Evolutionary conservation across 2,329 filamentous ascomycete species (phyloP).

Genomic region (Xylaria digitata): DNA sequence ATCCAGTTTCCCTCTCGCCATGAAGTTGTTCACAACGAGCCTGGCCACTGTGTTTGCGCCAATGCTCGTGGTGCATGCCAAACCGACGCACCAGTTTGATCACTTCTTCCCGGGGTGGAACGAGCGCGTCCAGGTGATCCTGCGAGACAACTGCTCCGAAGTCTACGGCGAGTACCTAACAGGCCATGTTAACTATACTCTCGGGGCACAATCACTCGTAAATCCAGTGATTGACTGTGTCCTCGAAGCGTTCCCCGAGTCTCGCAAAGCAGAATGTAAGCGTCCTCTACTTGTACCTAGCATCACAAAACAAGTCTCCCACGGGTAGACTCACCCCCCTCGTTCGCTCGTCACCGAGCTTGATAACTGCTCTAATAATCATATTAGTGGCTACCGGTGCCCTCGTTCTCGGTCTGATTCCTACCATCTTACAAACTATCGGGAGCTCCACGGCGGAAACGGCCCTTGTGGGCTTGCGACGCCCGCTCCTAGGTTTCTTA

Average conservation of each 20-base stretch:
- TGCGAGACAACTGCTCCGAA: slow-evolving; percentile 34
- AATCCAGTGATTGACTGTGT: slow-evolving; percentile 42
- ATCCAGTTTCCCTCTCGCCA: slow-evolving; percentile 4
- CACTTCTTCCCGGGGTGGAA: slow-evolving; percentile 39
- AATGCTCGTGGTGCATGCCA: slow-evolving; percentile 13
- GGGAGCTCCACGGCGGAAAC: slow-evolving; percentile 41
- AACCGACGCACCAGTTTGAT: slow-evolving; percentile 37
- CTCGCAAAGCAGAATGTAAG: slow-evolving; percentile 41
- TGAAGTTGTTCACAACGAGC: slow-evolving; percentile 33
- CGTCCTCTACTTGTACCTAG: not conserved
- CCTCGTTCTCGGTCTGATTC: slow-evolving; percentile 42
- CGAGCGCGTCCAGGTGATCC: slow-evolving; percentile 27
- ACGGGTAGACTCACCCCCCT: not conserved
- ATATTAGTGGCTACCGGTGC: slow-evolving; percentile 37
- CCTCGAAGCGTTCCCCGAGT: slow-evolving; percentile 38
- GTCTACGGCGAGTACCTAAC: slow-evolving; percentile 35
- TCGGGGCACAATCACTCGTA: slow-evolving; percentile 28
- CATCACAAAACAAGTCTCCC: not conserved
- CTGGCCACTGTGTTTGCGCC: slow-evolving; percentile 28
- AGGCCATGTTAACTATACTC: slow-evolving; percentile 24
- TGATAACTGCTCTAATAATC: not conserved
- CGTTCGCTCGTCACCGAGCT: not conserved
- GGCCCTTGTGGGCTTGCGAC: slow-evolving; percentile 34
- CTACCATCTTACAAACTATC: slow-evolving; percentile 39
- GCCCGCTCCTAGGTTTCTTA: slow-evolving; percentile 38